Evolutionary conservation across 768 basidiomycete species (phyloP), one percentile per base, ranked within the genome.

Genomic region (Tricholoma matsutake): DNA sequence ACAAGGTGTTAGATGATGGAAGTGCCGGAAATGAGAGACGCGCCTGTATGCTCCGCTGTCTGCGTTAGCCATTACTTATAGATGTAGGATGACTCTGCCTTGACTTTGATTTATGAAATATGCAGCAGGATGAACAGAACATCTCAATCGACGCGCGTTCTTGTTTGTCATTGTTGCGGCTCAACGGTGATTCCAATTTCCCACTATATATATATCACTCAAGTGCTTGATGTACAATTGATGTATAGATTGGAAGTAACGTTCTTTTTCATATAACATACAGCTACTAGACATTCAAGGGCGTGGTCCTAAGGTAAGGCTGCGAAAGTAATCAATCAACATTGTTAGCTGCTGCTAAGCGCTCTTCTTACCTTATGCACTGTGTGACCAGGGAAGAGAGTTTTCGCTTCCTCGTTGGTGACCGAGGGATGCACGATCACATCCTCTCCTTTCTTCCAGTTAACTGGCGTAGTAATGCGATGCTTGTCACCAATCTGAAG

Each of bases 391-490:
- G 94, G 93, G 89, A 98, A 98, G 61, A 97, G 78, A 63, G 86
- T 86, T 80, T 92, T 90, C 25, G 94, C 95, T 75, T 98, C 91
- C 25, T 97, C 93, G 71, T 88, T 88, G 62, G 79, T 80, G 54
- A 98, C 93, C 6, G 81, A 72, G 25, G 93, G 87, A 72, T 95
- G 93, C 47, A 99, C 88, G 70, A 99, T 97, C 60, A 98, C 95
- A 71, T 95, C 89, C 4, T 96, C 89, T 45, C 94, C 94, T 73
- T 88, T 88, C 65, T 88, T 86, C 96, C 96, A 98, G 84, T 97
- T 95, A 58, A 92, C 96, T 20, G 94, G 94, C 6, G 95, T 96
- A 22, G 91, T 91, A 62, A 95, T 81, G 64, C 83, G 83, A 75
- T 92, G 80, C 75, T 88, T 91, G 78, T 92, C 91, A 49, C 94